phyloP scores from a whole-genome alignment of 495 filamentous ascomycete genomes.

The Penicillium diatomitis region DNA sequence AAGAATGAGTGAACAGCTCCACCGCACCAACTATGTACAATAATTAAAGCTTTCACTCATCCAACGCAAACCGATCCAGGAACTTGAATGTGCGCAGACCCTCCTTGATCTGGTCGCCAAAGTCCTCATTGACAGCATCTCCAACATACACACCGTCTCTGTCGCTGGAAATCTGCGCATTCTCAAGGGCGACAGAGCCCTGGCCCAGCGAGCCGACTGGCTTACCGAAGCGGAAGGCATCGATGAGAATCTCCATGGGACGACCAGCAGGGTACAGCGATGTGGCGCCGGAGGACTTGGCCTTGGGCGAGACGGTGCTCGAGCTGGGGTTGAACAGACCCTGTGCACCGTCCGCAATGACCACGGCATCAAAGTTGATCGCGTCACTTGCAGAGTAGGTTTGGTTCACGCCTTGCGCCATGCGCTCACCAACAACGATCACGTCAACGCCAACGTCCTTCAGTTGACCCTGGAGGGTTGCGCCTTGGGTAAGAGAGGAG shows the following conservation, averaged over 20 bases:
- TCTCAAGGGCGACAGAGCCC: constrained; percentile 30
- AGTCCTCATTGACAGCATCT: constrained; percentile 17
- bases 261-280: constrained; percentile 56
- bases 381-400: constrained; percentile 67
- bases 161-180: constrained; percentile 26
- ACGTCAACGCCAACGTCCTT: constrained; percentile 40
- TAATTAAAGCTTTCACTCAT: constrained; percentile 7
- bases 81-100: constrained; percentile 61
- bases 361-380: constrained; percentile 60
- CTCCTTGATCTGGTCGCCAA: constrained; percentile 42
- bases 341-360: constrained; percentile 51
- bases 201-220: constrained; percentile 55
- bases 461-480: constrained; percentile 38
- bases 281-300: constrained; percentile 21
- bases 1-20: no score
- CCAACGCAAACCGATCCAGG: constrained; percentile 36
- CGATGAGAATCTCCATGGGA: constrained; percentile 54
- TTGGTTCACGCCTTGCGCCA: constrained; percentile 49
- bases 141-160: constrained; percentile 46
- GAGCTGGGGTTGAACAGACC: constrained; percentile 36
- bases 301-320: constrained; percentile 17
- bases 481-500: constrained; percentile 37
- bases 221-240: constrained; percentile 66
- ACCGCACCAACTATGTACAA: no score
- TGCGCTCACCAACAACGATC: constrained; percentile 53